Conservation (phyloP, 1,284 basidiomycete genomes). For the Porphyrellus sp. region DNA sequence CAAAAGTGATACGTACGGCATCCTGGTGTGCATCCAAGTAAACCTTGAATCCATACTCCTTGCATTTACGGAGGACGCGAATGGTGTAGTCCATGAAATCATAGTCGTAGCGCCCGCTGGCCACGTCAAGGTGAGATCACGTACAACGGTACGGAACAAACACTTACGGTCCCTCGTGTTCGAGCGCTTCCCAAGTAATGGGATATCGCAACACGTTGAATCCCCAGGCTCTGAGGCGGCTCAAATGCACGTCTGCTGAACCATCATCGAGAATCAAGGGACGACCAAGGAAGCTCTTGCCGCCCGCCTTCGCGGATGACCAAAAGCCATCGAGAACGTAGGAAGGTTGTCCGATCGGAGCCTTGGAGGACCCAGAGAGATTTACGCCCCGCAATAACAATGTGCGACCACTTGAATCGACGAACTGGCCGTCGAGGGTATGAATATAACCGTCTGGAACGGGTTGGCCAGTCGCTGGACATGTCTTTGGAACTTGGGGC, state of each 20-base stretch:
- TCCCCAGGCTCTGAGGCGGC: conserved; percentile 86
- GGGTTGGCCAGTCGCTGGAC: conserved; percentile 19
- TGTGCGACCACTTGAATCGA: conserved; percentile 81
- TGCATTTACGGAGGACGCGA: conserved; percentile 86
- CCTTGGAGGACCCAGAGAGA: conserved; percentile 85
- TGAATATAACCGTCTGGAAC: conserved; percentile 50
- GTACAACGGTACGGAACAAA: background rate
- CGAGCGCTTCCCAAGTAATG: conserved; percentile 92
- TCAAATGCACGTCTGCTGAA: conserved; percentile 85
- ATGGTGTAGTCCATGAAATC: conserved; percentile 94
- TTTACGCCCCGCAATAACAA: conserved; percentile 91
- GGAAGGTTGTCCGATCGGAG: conserved; percentile 70
- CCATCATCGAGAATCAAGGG: conserved; percentile 84
- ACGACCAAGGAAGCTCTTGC: conserved; percentile 68
- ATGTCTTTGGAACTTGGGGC: conserved; percentile 22
- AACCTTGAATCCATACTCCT: conserved; percentile 91
- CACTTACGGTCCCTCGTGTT: conserved; percentile 91
- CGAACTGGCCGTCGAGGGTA: conserved; percentile 72
- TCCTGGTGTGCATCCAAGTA: conserved; percentile 98
- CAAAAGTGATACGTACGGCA: conserved; percentile 53
- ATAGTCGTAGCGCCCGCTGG: conserved; percentile 85
- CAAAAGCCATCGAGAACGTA: conserved; percentile 79
- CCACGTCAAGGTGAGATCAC: conserved; percentile 4
- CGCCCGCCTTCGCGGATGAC: conserved; percentile 78
- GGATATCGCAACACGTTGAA: conserved; percentile 91